These are phyloP conservation scores for Epichloe scottii DNA, from an alignment of 2,329 filamentous ascomycete genomes.

Conservation along the genomic window DNA sequence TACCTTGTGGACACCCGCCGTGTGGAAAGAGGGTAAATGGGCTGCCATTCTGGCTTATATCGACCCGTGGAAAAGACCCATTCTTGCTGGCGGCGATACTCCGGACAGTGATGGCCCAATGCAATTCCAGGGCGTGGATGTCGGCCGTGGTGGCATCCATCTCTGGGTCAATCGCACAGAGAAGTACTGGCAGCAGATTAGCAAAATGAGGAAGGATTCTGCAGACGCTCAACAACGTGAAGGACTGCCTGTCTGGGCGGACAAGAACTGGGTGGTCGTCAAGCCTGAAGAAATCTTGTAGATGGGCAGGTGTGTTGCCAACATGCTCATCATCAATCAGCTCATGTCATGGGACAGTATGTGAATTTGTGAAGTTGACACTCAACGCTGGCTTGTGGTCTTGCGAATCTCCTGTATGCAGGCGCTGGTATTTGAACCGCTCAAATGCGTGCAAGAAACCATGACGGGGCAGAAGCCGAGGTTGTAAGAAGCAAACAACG, in stretches of 20 bases:
- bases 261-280: slow-evolving; percentile 33
- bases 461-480: too few species aligned
- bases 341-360: too few species aligned
- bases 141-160: slow-evolving; percentile 26
- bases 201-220: slow-evolving; percentile 24
- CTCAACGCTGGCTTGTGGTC: too few species aligned
- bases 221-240: slow-evolving; percentile 21
- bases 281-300: slow-evolving; percentile 26
- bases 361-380: too few species aligned
- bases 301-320: slow-evolving; percentile 1
- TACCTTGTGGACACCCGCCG: slow-evolving; percentile 29
- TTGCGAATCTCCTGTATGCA: too few species aligned
- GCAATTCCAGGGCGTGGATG: slow-evolving; percentile 31
- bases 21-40: slow-evolving; percentile 32
- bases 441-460: too few species aligned
- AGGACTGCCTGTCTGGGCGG: slow-evolving; percentile 25
- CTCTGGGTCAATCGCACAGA: slow-evolving; percentile 29
- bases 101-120: slow-evolving; percentile 30
- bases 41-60: slow-evolving; percentile 30
- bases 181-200: slow-evolving; percentile 21
- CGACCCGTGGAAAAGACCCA: slow-evolving; percentile 28
- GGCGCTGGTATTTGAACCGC: too few species aligned
- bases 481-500: too few species aligned
- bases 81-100: slow-evolving; percentile 30
- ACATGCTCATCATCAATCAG: too few species aligned